These are phyloP conservation scores for Chytriomyces hyalinus DNA, from an alignment of 192 early-diverging fungal genomes.

Conservation along the genomic window DNA sequence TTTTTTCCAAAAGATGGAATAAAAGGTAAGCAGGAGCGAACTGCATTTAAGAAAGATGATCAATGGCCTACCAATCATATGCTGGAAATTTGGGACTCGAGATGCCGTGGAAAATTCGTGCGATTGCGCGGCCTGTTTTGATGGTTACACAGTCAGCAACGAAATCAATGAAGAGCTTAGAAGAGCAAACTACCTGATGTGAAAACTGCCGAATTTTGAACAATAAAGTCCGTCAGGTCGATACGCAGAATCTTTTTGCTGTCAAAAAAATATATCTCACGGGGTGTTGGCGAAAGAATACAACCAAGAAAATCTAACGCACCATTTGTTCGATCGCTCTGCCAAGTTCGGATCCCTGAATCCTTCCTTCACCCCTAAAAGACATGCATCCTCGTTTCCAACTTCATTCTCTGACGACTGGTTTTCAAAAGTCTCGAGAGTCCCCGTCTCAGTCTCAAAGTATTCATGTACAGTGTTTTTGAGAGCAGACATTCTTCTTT, in stretches of 20 bases:
- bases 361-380: constrained; percentile 22
- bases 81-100: constrained; percentile 51
- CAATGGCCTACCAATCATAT: constrained; percentile 43
- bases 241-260: constrained; percentile 38
- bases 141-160: background rate
- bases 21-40: background rate
- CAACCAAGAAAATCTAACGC: background rate
- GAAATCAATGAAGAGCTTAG: background rate
- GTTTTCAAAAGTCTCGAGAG: background rate
- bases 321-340: constrained; percentile 26
- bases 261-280: background rate
- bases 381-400: background rate
- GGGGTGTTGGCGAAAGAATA: background rate
- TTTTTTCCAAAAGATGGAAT: constrained; percentile 7
- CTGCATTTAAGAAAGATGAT: background rate
- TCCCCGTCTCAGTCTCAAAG: constrained; percentile 31
- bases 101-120: constrained; percentile 56
- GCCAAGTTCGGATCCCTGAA: constrained; percentile 28
- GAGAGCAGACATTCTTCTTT: background rate
- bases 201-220: constrained; percentile 16
- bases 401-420: background rate
- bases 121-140: constrained; percentile 45
- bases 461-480: constrained; percentile 15
- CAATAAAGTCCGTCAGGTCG: constrained; percentile 39
- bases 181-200: constrained; percentile 34